Percentiles rank a stretch among this genome's conserved stretches.
Conservation (phyloP, 371 early-diverging fungal genomes). For the Batrachochytrium dendrobatidis region DNA sequence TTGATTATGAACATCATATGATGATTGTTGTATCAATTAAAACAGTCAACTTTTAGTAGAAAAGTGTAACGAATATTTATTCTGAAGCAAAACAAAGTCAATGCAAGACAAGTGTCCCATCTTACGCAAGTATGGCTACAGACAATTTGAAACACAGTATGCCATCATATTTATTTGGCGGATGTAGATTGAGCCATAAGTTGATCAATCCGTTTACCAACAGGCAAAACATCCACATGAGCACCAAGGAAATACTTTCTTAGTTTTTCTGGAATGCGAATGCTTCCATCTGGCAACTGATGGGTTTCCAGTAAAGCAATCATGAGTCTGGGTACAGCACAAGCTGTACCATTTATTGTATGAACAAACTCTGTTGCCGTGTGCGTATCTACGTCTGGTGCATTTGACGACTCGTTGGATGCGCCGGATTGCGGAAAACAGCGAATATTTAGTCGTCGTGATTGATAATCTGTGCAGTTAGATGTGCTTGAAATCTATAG, state of each 20-base stretch:
- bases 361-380: constrained; percentile 1
- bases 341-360: constrained; percentile 89
- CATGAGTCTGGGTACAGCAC: constrained; percentile 85
- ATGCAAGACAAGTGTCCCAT: too few relatives aligned
- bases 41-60: too few relatives aligned
- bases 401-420: not conserved
- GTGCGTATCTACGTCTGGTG: not conserved
- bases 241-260: constrained; percentile 48
- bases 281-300: constrained; percentile 62
- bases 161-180: too few relatives aligned
- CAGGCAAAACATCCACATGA: constrained; percentile 14
- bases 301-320: constrained; percentile 82
- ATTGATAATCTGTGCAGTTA: constrained; percentile 97
- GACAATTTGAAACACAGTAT: too few relatives aligned
- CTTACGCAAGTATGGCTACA: too few relatives aligned
- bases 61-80: too few relatives aligned
- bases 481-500: constrained; percentile 45
- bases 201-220: not conserved
- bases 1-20: too few relatives aligned
- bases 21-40: too few relatives aligned
- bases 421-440: constrained; percentile 36
- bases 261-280: constrained; percentile 61
- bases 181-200: too few relatives aligned
- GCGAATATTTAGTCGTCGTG: constrained; percentile 86
- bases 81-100: too few relatives aligned